Base-by-base conservation (phyloP, 2,329 filamentous ascomycete species). In the Xylaria sp. region DNA sequence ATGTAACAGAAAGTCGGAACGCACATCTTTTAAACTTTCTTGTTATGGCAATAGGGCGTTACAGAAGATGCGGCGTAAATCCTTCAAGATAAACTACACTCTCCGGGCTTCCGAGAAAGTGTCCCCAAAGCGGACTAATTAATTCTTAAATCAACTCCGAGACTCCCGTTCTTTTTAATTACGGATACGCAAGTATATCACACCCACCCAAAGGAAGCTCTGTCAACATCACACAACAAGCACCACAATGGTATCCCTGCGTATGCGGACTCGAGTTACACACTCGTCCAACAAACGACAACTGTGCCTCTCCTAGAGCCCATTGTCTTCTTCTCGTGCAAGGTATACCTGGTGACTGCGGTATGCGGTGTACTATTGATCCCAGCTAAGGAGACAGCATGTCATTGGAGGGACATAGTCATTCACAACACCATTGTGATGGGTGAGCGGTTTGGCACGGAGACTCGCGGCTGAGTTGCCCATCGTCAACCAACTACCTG, bases 61-160 rank as follows among this genome's bases (percentile, higher is more conserved):
- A 61, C 56, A 54, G 51, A 64, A 39, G 61, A 61, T 20, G 45
- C 20, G 36, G 17, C 38, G 54, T 44, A 29, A 22, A 61, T 65
- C 56, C 61, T 61, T 58, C 57, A 49, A 22, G 11, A 22, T 0
- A 44, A n/a, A 51, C 3, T 49, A 53, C 44, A 50, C 25, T 33
- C 17, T 33, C 53, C 65, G 53, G 56, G 51, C 56, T 53, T 44
- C 61, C 61, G 61, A 65, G 29, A 38, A 31, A 29, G 38, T 7
- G 15, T 54, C 15, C 65, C 65, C n/a, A 45, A 45, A 49, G 6
- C 36, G 31, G 44, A 54, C 50, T 61, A 67, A 64, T 51, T 67
- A 59, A 29, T 11, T 44, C 27, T 53, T 31, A 2, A 51, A n/a
- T 31, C 50, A 42, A 27, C n/a, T 27, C 54, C 38, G 27, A 63